phyloP scores from a whole-genome alignment of 495 filamentous ascomycete genomes.

The Penicillium nucicola region DNA sequence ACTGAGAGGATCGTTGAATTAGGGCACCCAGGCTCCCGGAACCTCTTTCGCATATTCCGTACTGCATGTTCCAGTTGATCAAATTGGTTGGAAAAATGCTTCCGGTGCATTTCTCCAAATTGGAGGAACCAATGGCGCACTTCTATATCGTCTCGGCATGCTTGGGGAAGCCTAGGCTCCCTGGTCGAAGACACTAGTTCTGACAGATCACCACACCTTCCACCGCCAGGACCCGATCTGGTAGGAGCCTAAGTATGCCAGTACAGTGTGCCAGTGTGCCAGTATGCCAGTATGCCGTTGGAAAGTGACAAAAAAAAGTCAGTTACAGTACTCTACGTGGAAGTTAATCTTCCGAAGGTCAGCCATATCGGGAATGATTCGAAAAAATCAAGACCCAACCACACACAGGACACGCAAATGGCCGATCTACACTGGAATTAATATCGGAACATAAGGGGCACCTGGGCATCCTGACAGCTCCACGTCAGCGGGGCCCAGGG shows the following conservation, averaged over 20 bases:
- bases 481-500: slow-evolving; percentile 17
- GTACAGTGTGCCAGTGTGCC: no score
- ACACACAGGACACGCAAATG: no score
- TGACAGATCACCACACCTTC: slow-evolving; percentile 20
- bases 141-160: background rate
- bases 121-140: background rate
- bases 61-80: slow-evolving; percentile 7
- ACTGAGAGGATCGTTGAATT: background rate
- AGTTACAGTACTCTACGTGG: no score
- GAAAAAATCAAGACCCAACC: no score
- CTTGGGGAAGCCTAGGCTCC: background rate
- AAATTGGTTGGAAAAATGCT: background rate
- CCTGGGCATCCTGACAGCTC: slow-evolving; percentile 13
- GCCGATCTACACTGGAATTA: no score
- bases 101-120: background rate
- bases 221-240: slow-evolving; percentile 12
- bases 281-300: background rate
- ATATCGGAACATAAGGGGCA: background rate
- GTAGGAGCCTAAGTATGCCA: slow-evolving; percentile 7
- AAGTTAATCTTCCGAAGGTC: background rate
- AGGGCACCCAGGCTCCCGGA: slow-evolving; percentile 7
- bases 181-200: slow-evolving; percentile 11
- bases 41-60: slow-evolving; percentile 7
- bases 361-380: background rate
- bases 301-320: background rate